Evolutionary conservation across 768 basidiomycete genomes (phyloP).

Genomic region (Hysterangium stoloniferum): DNA sequence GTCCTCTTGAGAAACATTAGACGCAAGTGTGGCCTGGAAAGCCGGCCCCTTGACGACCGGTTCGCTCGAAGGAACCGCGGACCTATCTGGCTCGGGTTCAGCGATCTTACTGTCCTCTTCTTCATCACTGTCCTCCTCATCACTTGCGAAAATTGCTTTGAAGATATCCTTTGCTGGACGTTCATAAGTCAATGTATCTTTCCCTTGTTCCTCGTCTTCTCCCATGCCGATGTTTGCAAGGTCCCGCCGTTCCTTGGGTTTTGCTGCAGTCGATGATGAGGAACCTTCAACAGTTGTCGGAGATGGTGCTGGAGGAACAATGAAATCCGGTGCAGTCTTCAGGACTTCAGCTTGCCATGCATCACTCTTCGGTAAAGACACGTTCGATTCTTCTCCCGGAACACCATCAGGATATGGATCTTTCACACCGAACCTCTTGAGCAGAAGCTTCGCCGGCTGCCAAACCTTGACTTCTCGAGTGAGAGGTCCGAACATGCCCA

Average conservation of each 20-base stretch:
- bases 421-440: constrained; percentile 89
- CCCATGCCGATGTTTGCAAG: constrained; percentile 82
- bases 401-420: constrained; percentile 62
- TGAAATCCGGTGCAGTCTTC: constrained; percentile 16
- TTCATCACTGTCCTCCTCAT: constrained; percentile 79
- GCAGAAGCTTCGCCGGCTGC: constrained; percentile 79
- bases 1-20: constrained; percentile 6
- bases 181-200: constrained; percentile 81
- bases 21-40: constrained; percentile 7
- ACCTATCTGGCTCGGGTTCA: constrained; percentile 15
- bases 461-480: constrained; percentile 71
- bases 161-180: constrained; percentile 89
- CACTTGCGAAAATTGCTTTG: constrained; percentile 96
- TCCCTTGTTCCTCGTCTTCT: constrained; percentile 85
- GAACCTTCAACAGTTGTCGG: constrained; percentile 14
- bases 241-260: constrained; percentile 37
- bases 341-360: constrained; percentile 15
- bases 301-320: constrained; percentile 14
- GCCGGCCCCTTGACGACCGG: constrained; percentile 4
- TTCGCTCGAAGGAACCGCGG: background rate
- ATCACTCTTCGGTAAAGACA: constrained; percentile 25
- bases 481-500: constrained; percentile 86
- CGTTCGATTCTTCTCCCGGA: constrained; percentile 19
- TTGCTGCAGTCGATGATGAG: constrained; percentile 12
- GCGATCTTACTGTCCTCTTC: constrained; percentile 39